A percentile compares a stretch with the other conserved stretches of the same genome.
Evolutionary conservation across 2,329 filamentous ascomycete species (phyloP).

Genomic region (Fusarium lateritium): DNA sequence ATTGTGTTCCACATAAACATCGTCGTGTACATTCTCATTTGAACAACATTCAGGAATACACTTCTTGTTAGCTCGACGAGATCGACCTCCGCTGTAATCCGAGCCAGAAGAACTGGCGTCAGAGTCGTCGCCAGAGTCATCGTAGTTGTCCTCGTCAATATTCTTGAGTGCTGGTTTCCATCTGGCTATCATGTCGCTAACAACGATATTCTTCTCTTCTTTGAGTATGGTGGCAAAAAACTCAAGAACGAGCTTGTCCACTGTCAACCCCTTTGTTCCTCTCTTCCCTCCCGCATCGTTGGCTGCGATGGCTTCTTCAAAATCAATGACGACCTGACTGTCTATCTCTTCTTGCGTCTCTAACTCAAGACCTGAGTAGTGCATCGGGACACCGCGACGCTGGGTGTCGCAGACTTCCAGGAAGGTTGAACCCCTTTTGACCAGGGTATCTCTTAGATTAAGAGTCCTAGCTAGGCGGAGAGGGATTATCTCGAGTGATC

Average conservation of each 20-base stretch:
- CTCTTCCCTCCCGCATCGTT: not conserved
- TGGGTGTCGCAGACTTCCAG: not conserved
- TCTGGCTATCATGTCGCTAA: fast-evolving
- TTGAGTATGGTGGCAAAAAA: fast-evolving
- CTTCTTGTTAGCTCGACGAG: not conserved
- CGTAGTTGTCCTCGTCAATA: fast-evolving
- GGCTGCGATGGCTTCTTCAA: not conserved
- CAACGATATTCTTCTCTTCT: fast-evolving
- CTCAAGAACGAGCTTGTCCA: not conserved
- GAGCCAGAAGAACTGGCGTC: not conserved
- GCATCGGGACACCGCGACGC: not conserved
- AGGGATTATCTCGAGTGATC: not conserved
- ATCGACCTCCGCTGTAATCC: too few relatives aligned
- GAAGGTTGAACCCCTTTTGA: not conserved
- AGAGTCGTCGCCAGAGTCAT: not conserved
- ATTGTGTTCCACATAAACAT: not conserved
- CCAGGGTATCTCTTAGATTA: not conserved
- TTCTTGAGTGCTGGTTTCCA: not conserved
- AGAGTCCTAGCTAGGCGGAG: fast-evolving
- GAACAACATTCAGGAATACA: not conserved
- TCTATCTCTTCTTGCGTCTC: not conserved
- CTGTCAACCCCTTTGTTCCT: not conserved
- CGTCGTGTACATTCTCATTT: not conserved
- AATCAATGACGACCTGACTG: not conserved
- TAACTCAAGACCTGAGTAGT: not conserved